Evolutionary conservation across 306 rosid genomes (phyloP).

Genomic region (Coriaria nepalensis): DNA sequence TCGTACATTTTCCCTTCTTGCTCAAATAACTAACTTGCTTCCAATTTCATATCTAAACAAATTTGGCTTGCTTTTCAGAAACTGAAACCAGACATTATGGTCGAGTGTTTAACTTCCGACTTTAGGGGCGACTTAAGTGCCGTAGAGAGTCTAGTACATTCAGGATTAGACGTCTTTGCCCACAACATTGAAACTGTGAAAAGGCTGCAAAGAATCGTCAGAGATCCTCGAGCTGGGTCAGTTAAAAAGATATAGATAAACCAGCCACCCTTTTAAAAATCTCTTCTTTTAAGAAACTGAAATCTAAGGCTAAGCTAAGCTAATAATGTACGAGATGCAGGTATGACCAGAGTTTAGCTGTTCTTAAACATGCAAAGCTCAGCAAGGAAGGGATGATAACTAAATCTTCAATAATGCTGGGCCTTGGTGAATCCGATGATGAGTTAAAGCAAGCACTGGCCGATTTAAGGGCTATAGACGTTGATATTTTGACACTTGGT

Average conservation of each 20-base stretch:
- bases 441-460: slow-evolving; percentile 71
- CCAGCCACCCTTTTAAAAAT: too few relatives aligned
- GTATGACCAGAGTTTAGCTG: slow-evolving; percentile 77
- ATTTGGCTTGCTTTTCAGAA: slow-evolving; percentile 34
- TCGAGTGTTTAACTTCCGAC: slow-evolving; percentile 95
- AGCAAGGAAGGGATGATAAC: slow-evolving; percentile 87
- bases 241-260: not conserved
- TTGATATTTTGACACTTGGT: slow-evolving; percentile 89
- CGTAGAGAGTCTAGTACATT: slow-evolving; percentile 56
- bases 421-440: slow-evolving; percentile 87
- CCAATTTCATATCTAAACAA: not conserved
- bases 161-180: slow-evolving; percentile 93
- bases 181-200: slow-evolving; percentile 93
- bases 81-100: slow-evolving; percentile 83
- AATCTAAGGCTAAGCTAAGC: too few relatives aligned
- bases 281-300: too few relatives aligned
- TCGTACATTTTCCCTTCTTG: not conserved
- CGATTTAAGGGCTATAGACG: slow-evolving; percentile 72
- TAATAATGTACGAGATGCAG: slow-evolving; percentile 20
- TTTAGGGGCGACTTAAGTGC: slow-evolving; percentile 81
- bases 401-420: slow-evolving; percentile 91
- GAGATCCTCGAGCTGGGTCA: slow-evolving; percentile 98
- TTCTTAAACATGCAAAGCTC: slow-evolving; percentile 62
- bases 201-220: slow-evolving; percentile 85
- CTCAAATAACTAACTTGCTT: too few relatives aligned